phyloP scores from a whole-genome alignment of 129 eudicot species.

The Helichrysum umbraculigerum region DNA sequence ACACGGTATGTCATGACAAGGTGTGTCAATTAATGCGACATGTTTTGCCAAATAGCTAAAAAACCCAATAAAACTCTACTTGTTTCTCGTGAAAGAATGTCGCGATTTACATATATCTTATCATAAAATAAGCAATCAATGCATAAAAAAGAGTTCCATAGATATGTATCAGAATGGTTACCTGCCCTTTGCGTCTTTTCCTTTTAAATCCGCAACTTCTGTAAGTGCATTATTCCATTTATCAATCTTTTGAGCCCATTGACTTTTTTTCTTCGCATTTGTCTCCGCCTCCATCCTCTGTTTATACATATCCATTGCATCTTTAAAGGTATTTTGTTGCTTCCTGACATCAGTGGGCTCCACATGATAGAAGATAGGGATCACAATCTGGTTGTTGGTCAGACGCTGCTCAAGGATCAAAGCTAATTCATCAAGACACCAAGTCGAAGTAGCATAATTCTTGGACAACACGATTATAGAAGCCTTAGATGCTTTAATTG shows the following conservation, averaged over 20 bases:
- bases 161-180: not conserved
- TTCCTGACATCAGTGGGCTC: slow-evolving; percentile 4
- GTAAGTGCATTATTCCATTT: slow-evolving; percentile 3
- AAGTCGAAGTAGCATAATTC: not conserved
- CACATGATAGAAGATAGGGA: slow-evolving; percentile 2
- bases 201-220: not conserved
- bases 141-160: not conserved
- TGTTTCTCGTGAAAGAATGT: too few relatives aligned
- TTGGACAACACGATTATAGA: not conserved
- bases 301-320: not conserved
- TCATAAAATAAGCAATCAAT: not conserved
- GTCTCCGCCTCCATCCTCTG: not conserved
- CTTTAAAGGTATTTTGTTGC: not conserved
- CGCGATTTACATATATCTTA: too few relatives aligned
- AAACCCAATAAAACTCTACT: too few relatives aligned
- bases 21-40: too few relatives aligned
- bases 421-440: not conserved
- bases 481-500: not conserved
- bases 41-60: too few relatives aligned
- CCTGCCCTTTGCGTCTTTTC: not conserved
- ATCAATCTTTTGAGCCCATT: not conserved
- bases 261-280: not conserved
- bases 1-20: too few relatives aligned
- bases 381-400: not conserved
- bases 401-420: not conserved